Evolutionary conservation across 306 rosid species (phyloP).

Genomic region (Herpetospermum pedunculosum): DNA sequence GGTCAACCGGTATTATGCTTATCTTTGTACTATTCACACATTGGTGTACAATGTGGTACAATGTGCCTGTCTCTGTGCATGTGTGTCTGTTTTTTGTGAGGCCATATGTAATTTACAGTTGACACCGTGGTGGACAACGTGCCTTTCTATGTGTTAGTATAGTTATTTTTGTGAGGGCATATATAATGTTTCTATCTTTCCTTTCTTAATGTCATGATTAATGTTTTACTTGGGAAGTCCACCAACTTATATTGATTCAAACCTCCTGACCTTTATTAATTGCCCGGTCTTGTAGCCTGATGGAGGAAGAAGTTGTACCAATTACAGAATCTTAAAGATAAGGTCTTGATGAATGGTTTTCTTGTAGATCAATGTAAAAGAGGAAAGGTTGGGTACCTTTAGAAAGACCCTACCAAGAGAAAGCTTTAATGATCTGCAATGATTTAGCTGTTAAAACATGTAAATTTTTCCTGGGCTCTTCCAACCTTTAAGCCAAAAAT

Average conservation of each 20-base stretch:
- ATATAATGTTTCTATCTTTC: neutral
- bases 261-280: neutral
- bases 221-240: neutral
- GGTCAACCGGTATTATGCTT: slow-evolving; percentile 65
- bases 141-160: neutral
- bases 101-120: too few relatives aligned
- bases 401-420: neutral
- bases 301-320: neutral
- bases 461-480: neutral
- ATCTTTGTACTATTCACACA: slow-evolving; percentile 10
- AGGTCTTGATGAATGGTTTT: neutral
- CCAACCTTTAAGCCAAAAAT: neutral
- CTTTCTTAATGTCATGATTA: neutral
- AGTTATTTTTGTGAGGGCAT: neutral
- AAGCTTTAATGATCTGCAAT: neutral
- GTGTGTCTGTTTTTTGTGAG: too few relatives aligned
- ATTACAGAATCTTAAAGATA: neutral
- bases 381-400: neutral
- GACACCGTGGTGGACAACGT: neutral
- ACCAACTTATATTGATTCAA: neutral
- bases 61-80: neutral
- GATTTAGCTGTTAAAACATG: neutral
- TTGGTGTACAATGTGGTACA: neutral
- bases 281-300: neutral
- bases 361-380: neutral